A percentile compares a stretch with the other conserved stretches of the same genome.
These are phyloP conservation scores for Tolypocladium cylindrosporum DNA, from an alignment of 2,329 filamentous ascomycete species.

Conservation along the genomic window DNA sequence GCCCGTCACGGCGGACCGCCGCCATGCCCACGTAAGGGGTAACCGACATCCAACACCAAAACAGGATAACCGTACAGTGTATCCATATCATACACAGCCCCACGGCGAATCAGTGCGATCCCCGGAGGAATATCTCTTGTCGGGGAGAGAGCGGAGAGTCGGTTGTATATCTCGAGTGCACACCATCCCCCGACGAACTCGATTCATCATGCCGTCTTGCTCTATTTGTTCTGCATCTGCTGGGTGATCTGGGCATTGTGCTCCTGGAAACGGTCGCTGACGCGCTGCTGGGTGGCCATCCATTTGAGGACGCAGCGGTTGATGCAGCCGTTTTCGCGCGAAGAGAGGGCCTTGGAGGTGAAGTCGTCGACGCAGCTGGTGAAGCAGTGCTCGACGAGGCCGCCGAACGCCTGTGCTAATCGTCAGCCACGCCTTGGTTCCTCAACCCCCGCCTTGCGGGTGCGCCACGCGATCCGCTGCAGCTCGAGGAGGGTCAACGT, in stretches of 20 bases:
- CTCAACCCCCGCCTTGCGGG: background rate
- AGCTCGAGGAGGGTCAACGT: slow-evolving; percentile 27
- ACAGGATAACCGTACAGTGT: background rate
- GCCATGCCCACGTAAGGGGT: background rate
- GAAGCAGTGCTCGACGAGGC: slow-evolving; percentile 75
- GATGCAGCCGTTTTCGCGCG: slow-evolving; percentile 84
- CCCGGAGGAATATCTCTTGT: background rate
- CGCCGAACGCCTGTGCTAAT: slow-evolving; percentile 23
- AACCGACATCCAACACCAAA: background rate
- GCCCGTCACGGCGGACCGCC: background rate
- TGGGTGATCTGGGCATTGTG: slow-evolving; percentile 52
- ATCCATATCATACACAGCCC: slow-evolving; percentile 4
- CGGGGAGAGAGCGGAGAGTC: background rate
- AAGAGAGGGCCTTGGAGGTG: slow-evolving; percentile 87
- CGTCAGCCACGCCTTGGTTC: background rate
- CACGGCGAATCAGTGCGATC: background rate
- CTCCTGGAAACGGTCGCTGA: slow-evolving; percentile 82
- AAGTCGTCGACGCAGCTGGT: slow-evolving; percentile 96
- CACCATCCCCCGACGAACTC: background rate
- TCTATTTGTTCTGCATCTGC: slow-evolving; percentile 35
- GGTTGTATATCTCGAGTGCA: background rate
- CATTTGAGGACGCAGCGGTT: slow-evolving; percentile 94
- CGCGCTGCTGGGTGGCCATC: slow-evolving; percentile 80
- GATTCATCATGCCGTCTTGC: background rate
- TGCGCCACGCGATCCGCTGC: background rate